These are phyloP conservation scores for Pseudogymnoascus verrucosus DNA, from an alignment of 2,329 filamentous ascomycete genomes.

Conservation along the genomic window DNA sequence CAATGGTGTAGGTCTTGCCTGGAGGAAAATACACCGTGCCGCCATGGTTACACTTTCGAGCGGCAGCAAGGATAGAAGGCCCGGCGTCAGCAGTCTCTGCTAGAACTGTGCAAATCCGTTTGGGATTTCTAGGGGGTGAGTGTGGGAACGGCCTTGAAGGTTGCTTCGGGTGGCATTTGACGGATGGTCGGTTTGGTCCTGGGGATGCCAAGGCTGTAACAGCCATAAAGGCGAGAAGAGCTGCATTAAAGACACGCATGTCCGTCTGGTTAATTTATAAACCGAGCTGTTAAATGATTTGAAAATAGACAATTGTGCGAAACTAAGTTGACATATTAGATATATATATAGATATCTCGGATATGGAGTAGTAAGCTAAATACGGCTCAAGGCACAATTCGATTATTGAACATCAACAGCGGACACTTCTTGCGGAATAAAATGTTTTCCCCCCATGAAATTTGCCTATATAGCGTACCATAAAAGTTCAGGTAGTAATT, in stretches of 20 bases:
- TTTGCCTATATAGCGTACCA: neutral
- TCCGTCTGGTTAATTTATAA: neutral
- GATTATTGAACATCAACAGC: neutral
- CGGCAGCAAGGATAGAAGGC: conserved; percentile 40
- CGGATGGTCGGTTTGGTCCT: neutral
- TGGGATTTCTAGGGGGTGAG: neutral
- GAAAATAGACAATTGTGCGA: neutral
- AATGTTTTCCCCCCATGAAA: neutral
- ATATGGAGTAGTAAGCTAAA: neutral
- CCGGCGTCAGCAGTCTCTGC: conserved; percentile 13
- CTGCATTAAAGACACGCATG: neutral
- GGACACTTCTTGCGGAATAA: neutral
- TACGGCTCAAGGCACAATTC: neutral
- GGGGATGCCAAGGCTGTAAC: neutral
- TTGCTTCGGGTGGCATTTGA: neutral
- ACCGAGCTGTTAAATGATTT: neutral
- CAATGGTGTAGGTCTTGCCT: conserved; percentile 42
- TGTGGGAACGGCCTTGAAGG: neutral
- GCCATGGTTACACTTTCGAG: conserved; percentile 49
- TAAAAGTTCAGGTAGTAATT: neutral
- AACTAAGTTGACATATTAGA: neutral
- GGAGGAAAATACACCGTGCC: conserved; percentile 47
- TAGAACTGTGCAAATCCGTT: neutral
- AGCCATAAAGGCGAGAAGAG: neutral
- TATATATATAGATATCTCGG: neutral